Evolutionary conservation across 495 filamentous ascomycete genomes (phyloP).

Genomic region (Penicillium maclennaniae): DNA sequence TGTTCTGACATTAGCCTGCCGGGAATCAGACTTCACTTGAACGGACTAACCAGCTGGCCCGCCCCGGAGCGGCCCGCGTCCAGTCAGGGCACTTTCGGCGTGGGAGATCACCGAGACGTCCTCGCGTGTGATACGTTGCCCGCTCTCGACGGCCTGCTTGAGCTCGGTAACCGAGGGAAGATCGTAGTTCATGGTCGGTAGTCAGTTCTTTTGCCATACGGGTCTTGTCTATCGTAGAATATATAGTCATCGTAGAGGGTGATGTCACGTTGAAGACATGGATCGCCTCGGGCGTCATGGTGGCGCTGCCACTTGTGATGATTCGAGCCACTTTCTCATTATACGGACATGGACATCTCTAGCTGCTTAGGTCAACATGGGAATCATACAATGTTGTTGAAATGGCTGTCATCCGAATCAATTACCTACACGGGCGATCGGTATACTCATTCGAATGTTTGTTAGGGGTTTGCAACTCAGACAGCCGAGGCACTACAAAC

Average conservation of each 20-base stretch:
- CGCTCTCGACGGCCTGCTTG: conserved; percentile 31
- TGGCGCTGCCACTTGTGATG: conserved; percentile 15
- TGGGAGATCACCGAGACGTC: conserved; percentile 35
- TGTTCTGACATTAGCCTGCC: not conserved
- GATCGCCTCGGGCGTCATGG: conserved; percentile 6
- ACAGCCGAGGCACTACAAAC: not conserved
- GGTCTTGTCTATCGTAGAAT: not conserved
- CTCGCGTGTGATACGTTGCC: conserved; percentile 32
- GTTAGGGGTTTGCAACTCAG: not conserved
- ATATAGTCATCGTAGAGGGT: conserved; percentile 16
- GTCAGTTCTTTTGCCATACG: not conserved
- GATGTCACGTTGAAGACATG: conserved; percentile 33
- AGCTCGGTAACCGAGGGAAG: conserved; percentile 30
- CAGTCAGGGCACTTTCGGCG: conserved; percentile 35
- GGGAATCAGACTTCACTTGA: not conserved
- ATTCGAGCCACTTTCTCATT: not conserved
- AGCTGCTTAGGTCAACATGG: no score
- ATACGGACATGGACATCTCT: not conserved
- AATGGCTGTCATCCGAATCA: no score
- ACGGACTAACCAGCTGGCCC: conserved; percentile 46
- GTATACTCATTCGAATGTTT: no score
- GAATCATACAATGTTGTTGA: no score
- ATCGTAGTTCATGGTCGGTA: conserved; percentile 18
- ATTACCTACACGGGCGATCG: no score
- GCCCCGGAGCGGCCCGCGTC: conserved; percentile 52